Evolutionary conservation across 129 eudicot genomes (phyloP), one percentile per base, ranked within the genome.

Genomic region (Oenanthe sinensis): DNA sequence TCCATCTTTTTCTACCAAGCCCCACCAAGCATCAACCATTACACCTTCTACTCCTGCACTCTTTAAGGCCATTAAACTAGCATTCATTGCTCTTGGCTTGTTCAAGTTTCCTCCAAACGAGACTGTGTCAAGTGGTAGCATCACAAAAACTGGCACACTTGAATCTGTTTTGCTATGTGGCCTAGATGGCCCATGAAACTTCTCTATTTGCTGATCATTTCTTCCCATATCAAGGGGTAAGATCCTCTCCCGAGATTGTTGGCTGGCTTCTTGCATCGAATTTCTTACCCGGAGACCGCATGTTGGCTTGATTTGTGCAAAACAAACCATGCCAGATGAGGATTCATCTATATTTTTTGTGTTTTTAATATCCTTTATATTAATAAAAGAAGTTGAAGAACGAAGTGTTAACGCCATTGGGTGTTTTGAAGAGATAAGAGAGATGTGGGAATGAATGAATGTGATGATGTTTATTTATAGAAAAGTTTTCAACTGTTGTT

Each of bases 11-110:
- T 95, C 98, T 5, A 95, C 96, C 83, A 95, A 82, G n/a, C 98
- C 98, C 98, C 98, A 95, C 97, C 98, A 95, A 36, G 84, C 93
- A 78, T 95, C 98, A 14, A 95, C 96, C 98, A 91, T 95, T 36
- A 95, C 89, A 17, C 98, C 98, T 85, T 95, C 94, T 12, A 88
- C 92, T 16, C 98, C 97, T 2, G 94, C 97, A 63, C 81, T 87
- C 70, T 90, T 95, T 81, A 95, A 77, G 71, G 98, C 98, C 97
- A 90, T 91, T 80, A 95, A 85, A 75, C 97, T 95, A 63, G 97
- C 98, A 81, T 90, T 88, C 97, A 95, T 86, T 3, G 96, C 96
- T 80, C 87, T 83, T 13, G 94, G 84, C 78, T 90, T 95, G 79
- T 90, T 90, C 82, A 91, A 54, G 68, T 83, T 86, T 3, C 98